Evolutionary conservation across 345 rosid genomes (phyloP).

Genomic region (Populus ilicifolia): DNA sequence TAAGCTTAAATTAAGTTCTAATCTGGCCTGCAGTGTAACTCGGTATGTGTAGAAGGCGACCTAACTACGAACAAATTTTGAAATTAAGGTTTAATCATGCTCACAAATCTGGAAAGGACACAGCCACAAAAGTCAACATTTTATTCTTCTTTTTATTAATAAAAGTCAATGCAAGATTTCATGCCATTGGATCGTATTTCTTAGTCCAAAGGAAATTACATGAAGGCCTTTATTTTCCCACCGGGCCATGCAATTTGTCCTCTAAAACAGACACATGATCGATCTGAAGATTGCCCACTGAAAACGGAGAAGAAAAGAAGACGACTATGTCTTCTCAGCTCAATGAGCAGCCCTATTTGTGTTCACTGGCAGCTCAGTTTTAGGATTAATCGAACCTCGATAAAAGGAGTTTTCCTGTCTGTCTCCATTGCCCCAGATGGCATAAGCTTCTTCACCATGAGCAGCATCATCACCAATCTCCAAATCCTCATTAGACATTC

Average conservation of each 20-base stretch:
- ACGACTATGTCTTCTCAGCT: neutral
- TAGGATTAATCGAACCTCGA: neutral
- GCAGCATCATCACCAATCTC: constrained; percentile 43
- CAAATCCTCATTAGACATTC: constrained; percentile 45
- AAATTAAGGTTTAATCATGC: too few relatives aligned
- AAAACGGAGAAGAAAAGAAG: too few relatives aligned
- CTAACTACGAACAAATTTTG: too few relatives aligned
- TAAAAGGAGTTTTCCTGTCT: constrained; percentile 22
- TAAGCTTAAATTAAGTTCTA: neutral
- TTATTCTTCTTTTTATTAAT: too few relatives aligned
- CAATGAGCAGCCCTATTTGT: neutral
- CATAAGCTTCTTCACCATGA: constrained; percentile 45
- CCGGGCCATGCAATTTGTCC: neutral
- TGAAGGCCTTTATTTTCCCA: neutral
- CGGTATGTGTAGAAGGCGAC: rapidly evolving
- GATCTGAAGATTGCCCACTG: neutral
- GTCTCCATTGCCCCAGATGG: constrained; percentile 34
- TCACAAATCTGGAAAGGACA: too few relatives aligned
- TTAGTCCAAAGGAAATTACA: neutral
- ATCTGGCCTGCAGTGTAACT: rapidly evolving
- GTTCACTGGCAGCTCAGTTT: constrained; percentile 5
- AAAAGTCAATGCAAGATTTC: neutral
- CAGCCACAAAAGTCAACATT: too few relatives aligned
- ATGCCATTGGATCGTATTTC: neutral
- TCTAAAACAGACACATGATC: neutral